A percentile compares a stretch with the other conserved stretches of the same genome.
Conservation (phyloP, 2,329 filamentous ascomycete genomes). For the Teratosphaeria pseudoeucalypti region DNA sequence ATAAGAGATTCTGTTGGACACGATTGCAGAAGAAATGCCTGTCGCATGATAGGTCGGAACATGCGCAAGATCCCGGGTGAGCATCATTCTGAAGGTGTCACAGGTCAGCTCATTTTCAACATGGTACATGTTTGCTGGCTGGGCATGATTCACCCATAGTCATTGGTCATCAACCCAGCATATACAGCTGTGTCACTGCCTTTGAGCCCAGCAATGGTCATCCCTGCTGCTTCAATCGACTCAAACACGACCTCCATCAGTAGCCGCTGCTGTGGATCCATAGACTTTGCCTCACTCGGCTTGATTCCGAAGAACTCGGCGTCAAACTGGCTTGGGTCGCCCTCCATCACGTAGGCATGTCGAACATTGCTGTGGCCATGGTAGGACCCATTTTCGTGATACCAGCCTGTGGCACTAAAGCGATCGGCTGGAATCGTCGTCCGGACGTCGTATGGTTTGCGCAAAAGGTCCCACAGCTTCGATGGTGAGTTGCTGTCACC, state of each 20-base stretch:
- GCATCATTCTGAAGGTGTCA: too few species aligned
- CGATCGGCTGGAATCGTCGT: neutral
- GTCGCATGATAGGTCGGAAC: slow-evolving; percentile 10
- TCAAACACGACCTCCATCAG: neutral
- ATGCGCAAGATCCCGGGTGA: too few species aligned
- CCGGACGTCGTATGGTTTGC: neutral
- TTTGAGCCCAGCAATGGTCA: neutral
- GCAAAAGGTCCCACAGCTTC: slow-evolving; percentile 9
- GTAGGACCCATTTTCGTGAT: neutral
- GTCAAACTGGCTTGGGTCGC: slow-evolving; percentile 10
- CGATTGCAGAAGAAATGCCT: slow-evolving; percentile 18
- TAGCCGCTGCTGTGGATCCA: neutral
- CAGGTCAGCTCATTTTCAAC: too few species aligned
- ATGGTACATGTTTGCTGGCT: too few species aligned
- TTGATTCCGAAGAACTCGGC: slow-evolving; percentile 32
- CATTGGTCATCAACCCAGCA: neutral
- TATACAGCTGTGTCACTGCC: neutral
- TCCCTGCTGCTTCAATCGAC: slow-evolving; percentile 4
- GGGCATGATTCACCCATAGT: neutral
- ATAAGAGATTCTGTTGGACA: slow-evolving; percentile 9
- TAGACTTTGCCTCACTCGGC: slow-evolving; percentile 12
- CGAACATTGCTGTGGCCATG: slow-evolving; percentile 13
- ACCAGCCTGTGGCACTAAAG: neutral
- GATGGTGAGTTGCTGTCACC: slow-evolving; percentile 5
- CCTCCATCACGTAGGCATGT: slow-evolving; percentile 30